phyloP scores from a whole-genome alignment of 1,139 yeast genomes.

The Taphrina communis region DNA sequence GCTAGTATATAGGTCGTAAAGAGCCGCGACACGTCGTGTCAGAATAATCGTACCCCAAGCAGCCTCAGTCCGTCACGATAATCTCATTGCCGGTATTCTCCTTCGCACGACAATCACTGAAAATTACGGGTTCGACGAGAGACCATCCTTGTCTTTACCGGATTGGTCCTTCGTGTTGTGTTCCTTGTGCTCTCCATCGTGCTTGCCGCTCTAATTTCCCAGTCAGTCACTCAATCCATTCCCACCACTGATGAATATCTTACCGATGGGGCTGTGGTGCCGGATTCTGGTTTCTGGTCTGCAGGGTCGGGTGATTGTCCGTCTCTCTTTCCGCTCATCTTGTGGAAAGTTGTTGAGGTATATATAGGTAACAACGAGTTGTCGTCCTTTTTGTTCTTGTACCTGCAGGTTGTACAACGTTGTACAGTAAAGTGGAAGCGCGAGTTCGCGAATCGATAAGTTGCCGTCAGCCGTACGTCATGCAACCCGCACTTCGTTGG shows the following conservation, averaged over 20 bases:
- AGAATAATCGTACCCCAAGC: too few species aligned
- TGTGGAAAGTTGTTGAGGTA: neutral
- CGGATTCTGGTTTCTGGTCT: slow-evolving; percentile 21
- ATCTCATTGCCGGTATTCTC: too few species aligned
- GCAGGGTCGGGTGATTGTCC: slow-evolving; percentile 28
- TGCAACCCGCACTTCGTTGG: neutral
- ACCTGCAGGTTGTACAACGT: neutral
- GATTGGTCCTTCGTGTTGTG: slow-evolving; percentile 30
- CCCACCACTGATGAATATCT: neutral
- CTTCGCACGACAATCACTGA: too few species aligned
- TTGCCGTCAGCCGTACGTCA: slow-evolving; percentile 2
- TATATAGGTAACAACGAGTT: neutral
- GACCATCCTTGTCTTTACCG: slow-evolving; percentile 21
- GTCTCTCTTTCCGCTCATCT: slow-evolving; percentile 34
- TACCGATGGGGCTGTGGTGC: slow-evolving; percentile 28
- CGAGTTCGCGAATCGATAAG: slow-evolving; percentile 3
- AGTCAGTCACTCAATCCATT: too few species aligned
- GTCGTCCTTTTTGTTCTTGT: neutral
- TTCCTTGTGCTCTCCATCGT: slow-evolving; percentile 23
- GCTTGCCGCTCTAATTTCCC: slow-evolving; percentile 10
- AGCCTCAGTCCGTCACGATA: neutral
- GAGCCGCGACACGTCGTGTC: too few species aligned
- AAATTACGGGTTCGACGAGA: slow-evolving; percentile 15
- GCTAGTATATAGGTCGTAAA: too few species aligned
- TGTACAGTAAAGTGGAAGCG: neutral